phyloP scores from a whole-genome alignment of 441 rosid genomes.

The California macrophylla region DNA sequence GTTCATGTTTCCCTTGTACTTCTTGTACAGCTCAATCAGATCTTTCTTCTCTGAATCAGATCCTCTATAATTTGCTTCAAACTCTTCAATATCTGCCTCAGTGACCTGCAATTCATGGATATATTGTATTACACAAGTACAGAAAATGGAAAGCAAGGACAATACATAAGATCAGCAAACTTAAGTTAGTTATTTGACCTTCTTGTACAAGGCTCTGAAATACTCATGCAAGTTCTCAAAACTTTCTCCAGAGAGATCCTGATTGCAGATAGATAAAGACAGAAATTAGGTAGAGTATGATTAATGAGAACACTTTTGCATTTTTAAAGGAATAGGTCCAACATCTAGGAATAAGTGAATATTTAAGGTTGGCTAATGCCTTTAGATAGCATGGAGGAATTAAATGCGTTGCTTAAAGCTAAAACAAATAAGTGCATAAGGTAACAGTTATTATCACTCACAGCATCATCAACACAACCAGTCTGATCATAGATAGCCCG shows the following conservation, averaged over 20 bases:
- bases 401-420: neutral
- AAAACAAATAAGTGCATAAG: neutral
- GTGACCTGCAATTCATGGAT: conserved; percentile 45
- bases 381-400: neutral
- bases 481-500: conserved; percentile 79
- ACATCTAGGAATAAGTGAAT: neutral
- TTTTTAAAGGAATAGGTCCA: neutral
- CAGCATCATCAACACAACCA: conserved; percentile 81
- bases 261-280: conserved; percentile 43
- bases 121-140: neutral
- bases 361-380: neutral
- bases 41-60: conserved; percentile 85
- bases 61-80: conserved; percentile 85
- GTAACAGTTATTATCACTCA: conserved; percentile 29
- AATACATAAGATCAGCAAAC: conserved; percentile 2
- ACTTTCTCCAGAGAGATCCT: conserved; percentile 78
- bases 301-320: conserved; percentile 5
- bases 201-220: conserved; percentile 62
- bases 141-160: conserved; percentile 9
- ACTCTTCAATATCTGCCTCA: conserved; percentile 76
- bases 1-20: conserved; percentile 67
- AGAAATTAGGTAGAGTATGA: conserved; percentile 3
- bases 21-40: conserved; percentile 51
- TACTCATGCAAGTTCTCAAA: conserved; percentile 59
- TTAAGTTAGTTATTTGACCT: conserved; percentile 31